phyloP scores from a whole-genome alignment of 768 basidiomycete species.

The Psilocybe tampanensis region DNA sequence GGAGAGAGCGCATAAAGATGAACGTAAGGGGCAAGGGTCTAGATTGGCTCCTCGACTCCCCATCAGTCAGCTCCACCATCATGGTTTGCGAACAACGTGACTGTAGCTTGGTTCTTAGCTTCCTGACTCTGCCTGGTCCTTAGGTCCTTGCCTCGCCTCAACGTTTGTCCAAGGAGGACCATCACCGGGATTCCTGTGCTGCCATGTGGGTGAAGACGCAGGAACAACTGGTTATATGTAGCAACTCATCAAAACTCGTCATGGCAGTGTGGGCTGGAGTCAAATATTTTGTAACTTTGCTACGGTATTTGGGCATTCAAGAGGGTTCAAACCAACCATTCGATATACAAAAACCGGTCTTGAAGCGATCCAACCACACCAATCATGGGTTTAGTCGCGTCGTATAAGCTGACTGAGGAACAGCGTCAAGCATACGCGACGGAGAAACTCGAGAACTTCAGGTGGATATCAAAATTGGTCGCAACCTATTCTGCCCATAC shows the following conservation, averaged over 20 bases:
- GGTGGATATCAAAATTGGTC: conserved; percentile 50
- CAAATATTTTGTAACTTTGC: no score
- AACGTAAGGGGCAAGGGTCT: neutral
- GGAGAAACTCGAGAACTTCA: conserved; percentile 58
- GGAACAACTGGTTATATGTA: no score
- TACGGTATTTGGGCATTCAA: no score
- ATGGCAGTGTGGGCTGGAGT: neutral
- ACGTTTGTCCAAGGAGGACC: no score
- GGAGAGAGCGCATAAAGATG: conserved; percentile 10
- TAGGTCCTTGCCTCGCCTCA: no score
- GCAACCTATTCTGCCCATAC: conserved; percentile 46
- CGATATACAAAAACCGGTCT: neutral
- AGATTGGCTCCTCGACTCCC: neutral
- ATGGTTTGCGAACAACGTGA: conserved; percentile 11
- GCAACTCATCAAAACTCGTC: no score
- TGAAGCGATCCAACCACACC: neutral
- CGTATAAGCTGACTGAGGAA: conserved; percentile 35
- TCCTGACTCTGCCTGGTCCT: neutral
- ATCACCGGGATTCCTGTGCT: no score
- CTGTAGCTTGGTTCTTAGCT: neutral
- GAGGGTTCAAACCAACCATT: no score
- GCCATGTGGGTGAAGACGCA: no score
- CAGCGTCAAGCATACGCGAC: conserved; percentile 52
- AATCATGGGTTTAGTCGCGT: conserved; percentile 9
- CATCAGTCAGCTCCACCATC: conserved; percentile 10